Evolutionary conservation across 2,329 filamentous ascomycete genomes (phyloP), one percentile per base, ranked within the genome.

Genomic region (Diaporthe caulivora): DNA sequence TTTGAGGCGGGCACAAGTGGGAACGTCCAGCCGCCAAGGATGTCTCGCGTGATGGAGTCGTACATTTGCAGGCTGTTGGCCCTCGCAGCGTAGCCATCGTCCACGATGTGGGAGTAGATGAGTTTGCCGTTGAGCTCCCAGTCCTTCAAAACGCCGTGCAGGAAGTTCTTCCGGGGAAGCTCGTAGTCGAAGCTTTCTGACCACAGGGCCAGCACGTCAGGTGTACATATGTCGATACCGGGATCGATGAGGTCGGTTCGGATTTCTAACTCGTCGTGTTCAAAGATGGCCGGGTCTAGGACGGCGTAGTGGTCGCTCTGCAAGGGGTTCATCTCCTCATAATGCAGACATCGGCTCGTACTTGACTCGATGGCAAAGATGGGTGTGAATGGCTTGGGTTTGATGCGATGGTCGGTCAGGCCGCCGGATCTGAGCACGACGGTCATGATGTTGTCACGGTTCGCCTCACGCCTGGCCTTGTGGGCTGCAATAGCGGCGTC

Each of bases 381-480:
- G 0, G 95, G 95, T 6, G 92, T 93, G 76, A 94, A 89, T 37
- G 91, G 92, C 72, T 93, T 91, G 1, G 91, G 88, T 82, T 96
- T 96, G 37, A 94, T 95, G 70, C 94, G 88, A 83, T 98, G 95
- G 62, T 87, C 87, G 11, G 83, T 83, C 9, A 88, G 85, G 58
- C 94, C 94, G 11, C 92, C 94, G 81, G 95, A 93, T 58, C 95
- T 90, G 74, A 98, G 85, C 17, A 99, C 90, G 88, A 98, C 93
- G 3, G 97, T 99, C 97, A 99, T 98, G 83, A 98, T 98, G 49
- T 96, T 95, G 81, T 97, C 96, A 79, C 97, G 96, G 84, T 97
- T 95, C 70, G 92, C 91, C 80, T 92, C 90, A 74, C 95, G 91
- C 74, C 97, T 92, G 71, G 92, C 92, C 75, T 94, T 91, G 82